These are phyloP conservation scores for Taphrina sp. DNA, from an alignment of 1,139 yeast genomes.

Conservation along the genomic window DNA sequence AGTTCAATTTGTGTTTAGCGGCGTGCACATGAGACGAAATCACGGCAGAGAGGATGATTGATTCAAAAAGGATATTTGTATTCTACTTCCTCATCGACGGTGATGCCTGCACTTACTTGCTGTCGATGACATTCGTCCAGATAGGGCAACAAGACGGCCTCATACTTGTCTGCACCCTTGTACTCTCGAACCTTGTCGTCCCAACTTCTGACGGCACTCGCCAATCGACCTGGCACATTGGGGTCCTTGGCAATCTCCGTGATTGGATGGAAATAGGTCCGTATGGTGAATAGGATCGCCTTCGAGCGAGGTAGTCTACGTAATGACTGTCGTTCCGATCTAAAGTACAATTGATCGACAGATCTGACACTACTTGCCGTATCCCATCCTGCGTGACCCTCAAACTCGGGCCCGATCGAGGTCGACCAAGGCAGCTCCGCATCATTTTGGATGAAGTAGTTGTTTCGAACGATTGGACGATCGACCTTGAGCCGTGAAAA, in stretches of 20 bases:
- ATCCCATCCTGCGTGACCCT: conserved; percentile 48
- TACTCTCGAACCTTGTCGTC: conserved; percentile 58
- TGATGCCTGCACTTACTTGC: conserved; percentile 54
- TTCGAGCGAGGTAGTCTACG: conserved; percentile 61
- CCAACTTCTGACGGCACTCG: conserved; percentile 62
- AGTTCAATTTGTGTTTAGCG: too few relatives aligned
- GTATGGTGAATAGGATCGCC: conserved; percentile 58
- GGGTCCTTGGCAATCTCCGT: conserved; percentile 58
- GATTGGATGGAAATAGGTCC: conserved; percentile 62
- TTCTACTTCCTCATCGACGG: background rate
- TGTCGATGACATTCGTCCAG: conserved; percentile 53
- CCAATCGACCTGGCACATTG: conserved; percentile 57
- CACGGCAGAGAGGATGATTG: too few relatives aligned
- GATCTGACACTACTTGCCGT: conserved; percentile 30
- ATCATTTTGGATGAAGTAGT: conserved; percentile 65
- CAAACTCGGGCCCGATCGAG: conserved; percentile 59
- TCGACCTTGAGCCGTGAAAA: conserved; percentile 57
- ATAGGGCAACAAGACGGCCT: conserved; percentile 57
- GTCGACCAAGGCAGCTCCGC: conserved; percentile 62
- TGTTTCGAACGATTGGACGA: conserved; percentile 61
- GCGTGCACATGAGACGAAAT: too few relatives aligned
- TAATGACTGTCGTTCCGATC: conserved; percentile 67
- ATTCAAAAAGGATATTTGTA: conserved; percentile 1
- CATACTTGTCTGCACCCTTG: conserved; percentile 57
- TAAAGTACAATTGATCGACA: conserved; percentile 52